phyloP scores from a whole-genome alignment of 2,329 filamentous ascomycete species.

The Cordyceps javanica region DNA sequence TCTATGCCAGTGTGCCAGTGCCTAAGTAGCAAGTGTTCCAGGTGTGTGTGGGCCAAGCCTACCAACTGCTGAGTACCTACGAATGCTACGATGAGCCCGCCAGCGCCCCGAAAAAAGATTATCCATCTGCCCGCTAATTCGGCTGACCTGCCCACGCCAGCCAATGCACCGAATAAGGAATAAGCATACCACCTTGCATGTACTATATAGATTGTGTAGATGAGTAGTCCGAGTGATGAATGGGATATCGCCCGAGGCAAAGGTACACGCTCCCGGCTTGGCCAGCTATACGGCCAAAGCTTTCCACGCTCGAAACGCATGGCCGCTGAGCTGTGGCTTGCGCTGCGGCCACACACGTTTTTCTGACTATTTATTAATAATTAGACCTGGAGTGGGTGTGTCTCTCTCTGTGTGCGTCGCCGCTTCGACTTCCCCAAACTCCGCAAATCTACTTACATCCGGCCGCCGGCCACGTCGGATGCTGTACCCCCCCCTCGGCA shows the following conservation, averaged over 20 bases:
- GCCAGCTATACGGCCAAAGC: no score
- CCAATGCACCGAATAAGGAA: no score
- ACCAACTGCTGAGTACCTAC: background rate
- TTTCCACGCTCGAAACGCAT: no score
- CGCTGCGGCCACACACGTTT: background rate
- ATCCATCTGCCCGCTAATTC: background rate
- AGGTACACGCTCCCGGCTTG: no score
- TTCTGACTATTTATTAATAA: no score
- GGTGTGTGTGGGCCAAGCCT: background rate
- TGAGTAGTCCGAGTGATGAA: no score
- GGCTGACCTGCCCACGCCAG: background rate
- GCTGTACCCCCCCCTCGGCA: constrained; percentile 5
- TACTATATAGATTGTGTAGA: no score
- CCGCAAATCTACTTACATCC: background rate
- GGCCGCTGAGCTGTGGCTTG: no score
- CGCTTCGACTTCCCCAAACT: background rate
- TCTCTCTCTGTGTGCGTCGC: background rate
- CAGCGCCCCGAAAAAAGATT: background rate
- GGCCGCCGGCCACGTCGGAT: background rate
- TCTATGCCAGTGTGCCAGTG: background rate
- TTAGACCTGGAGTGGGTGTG: no score
- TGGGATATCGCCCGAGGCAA: no score
- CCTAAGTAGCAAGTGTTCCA: background rate
- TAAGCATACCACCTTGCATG: no score
- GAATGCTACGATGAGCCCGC: background rate